Evolutionary conservation across 2,329 filamentous ascomycete species (phyloP).

Genomic region (Exophiala phaeomuriformis): DNA sequence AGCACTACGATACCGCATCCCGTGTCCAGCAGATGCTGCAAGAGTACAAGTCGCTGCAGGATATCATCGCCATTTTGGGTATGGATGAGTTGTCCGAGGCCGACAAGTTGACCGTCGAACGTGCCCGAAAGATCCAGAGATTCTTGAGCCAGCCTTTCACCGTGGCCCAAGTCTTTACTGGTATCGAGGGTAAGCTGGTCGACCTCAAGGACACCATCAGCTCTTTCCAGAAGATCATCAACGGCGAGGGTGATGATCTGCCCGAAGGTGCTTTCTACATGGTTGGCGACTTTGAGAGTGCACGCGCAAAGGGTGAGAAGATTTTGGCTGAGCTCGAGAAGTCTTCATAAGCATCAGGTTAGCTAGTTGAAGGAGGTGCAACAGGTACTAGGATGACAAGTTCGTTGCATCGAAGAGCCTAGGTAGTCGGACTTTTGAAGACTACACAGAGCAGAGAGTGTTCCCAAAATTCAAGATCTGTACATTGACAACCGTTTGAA

Average conservation of each 20-base stretch:
- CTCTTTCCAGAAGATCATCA: constrained; percentile 95
- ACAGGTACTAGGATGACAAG: neutral
- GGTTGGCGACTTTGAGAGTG: constrained; percentile 92
- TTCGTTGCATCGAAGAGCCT: neutral
- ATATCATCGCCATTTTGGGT: constrained; percentile 99
- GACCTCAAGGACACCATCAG: constrained; percentile 97
- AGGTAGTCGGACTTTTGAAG: neutral
- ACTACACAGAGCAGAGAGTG: neutral
- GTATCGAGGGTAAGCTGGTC: constrained; percentile 94
- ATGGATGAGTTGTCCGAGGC: constrained; percentile 99
- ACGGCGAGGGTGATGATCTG: constrained; percentile 89
- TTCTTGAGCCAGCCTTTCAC: constrained; percentile 99
- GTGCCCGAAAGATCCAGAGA: constrained; percentile 99
- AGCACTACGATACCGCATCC: constrained; percentile 93
- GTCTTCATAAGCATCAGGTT: constrained; percentile 35
- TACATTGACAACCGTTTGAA: constrained; percentile 5
- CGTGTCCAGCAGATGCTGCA: constrained; percentile 98
- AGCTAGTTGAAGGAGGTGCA: constrained; percentile 3
- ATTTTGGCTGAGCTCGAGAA: constrained; percentile 90
- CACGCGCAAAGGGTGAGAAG: constrained; percentile 97
- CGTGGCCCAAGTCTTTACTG: constrained; percentile 62
- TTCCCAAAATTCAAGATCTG: neutral
- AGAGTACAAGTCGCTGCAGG: constrained; percentile 99
- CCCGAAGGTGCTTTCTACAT: constrained; percentile 95
- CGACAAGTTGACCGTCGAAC: constrained; percentile 99